Base-by-base conservation (phyloP, 768 basidiomycete species). In the Mycena albidolilacea region DNA sequence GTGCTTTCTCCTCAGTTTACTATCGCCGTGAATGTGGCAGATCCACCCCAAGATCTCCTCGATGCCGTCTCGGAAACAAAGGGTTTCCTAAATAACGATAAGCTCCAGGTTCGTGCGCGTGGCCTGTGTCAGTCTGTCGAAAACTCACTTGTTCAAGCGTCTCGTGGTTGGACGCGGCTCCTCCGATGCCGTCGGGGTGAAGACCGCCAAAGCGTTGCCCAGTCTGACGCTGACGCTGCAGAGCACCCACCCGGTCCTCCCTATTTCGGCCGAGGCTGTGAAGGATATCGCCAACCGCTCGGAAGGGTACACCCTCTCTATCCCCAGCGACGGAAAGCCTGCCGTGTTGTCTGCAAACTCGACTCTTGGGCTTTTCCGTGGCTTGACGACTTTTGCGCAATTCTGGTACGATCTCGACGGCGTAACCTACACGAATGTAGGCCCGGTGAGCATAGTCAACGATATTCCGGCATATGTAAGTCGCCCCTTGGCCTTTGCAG, bases 321-420 rank as follows among this genome's bases (percentile, higher is more conserved):
- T 95, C 17, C 91, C 91, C 0, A 75, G 79, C 21, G 85, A 89
- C 75, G 91, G 91, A 17, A 82, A 84, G 0, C 77, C 81, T n/a
- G 93, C 91, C 15, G 84, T 79, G 0, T 79, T 95, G 57, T 84
- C 80, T 0, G 92, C 93, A 9, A 90, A 88, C 74, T 89, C 91
- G 60, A 89, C 91, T 0, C 81, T 95, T 54, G 94, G 94, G 0
- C 80, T 95, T 23, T 87, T 91, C 67, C 83, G 94, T 66, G 95
- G 94, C 3, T 80, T 95, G 71, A 91, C 92, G n/a, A 95, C 93
- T 0, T 95, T 96, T 80, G 84, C 85, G 39, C 92, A 92, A 78
- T 82, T 95, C 44, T 92, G 90, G 85, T 94, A 92, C 77, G 82
- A 87, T 70, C 78, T 83, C 39, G 77, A 80, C 8, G 87, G 83